phyloP scores from a whole-genome alignment of 78 protist species.

The Dictyostelium brefeldianum region DNA sequence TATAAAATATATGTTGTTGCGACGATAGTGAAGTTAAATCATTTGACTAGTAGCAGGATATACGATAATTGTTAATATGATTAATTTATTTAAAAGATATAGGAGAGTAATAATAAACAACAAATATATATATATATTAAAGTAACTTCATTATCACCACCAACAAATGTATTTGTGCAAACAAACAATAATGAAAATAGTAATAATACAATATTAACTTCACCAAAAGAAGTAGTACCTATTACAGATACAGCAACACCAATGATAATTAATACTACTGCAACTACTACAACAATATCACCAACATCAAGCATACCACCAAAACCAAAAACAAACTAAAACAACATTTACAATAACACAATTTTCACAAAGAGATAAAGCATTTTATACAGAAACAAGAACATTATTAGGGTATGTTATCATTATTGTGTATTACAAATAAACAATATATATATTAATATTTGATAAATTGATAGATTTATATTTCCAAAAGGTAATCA shows the following conservation, averaged over 20 bases:
- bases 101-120: neutral
- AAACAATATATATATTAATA: neutral
- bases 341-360: slow-evolving; percentile 12
- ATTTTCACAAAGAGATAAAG: slow-evolving; percentile 15
- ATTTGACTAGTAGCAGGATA: too few relatives aligned
- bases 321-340: slow-evolving; percentile 17
- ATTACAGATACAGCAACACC: neutral
- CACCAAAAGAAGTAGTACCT: neutral
- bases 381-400: slow-evolving; percentile 27
- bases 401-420: slow-evolving; percentile 25
- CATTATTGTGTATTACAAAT: neutral
- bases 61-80: too few relatives aligned
- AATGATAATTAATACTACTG: neutral
- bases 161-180: neutral
- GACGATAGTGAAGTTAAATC: too few relatives aligned
- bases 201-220: neutral
- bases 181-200: neutral
- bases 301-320: neutral
- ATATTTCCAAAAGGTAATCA: slow-evolving; percentile 66
- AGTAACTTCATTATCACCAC: neutral
- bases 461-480: too few relatives aligned
- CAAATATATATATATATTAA: neutral
- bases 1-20: too few relatives aligned
- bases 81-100: too few relatives aligned
- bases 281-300: neutral